A percentile compares a stretch with the other conserved stretches of the same genome.
These are phyloP conservation scores for Clarireedia sp. DNA, from an alignment of 2,329 filamentous ascomycete species.

Conservation along the genomic window DNA sequence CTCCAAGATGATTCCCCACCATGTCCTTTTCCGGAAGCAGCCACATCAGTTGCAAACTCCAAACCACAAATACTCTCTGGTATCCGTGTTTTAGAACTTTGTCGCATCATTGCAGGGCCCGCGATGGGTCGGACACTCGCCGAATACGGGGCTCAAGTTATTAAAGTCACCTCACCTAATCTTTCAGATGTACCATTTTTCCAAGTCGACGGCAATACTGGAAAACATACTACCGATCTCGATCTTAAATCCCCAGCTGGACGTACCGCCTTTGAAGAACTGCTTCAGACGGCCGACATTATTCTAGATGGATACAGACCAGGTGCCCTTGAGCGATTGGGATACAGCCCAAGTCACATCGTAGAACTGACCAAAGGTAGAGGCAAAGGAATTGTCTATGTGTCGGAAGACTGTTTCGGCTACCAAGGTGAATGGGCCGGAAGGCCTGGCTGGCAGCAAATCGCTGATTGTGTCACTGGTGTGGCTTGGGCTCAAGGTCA, in stretches of 20 bases:
- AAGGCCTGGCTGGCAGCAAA: conserved; percentile 64
- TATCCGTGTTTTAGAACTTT: conserved; percentile 66
- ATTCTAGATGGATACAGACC: conserved; percentile 64
- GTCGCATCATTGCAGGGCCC: conserved; percentile 69
- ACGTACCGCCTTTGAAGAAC: conserved; percentile 45
- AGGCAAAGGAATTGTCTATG: conserved; percentile 57
- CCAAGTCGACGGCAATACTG: conserved; percentile 64
- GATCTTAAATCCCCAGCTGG: conserved; percentile 51
- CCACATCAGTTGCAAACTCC: conserved; percentile 18
- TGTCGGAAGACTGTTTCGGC: conserved; percentile 66
- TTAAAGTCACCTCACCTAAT: conserved; percentile 61
- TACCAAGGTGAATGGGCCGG: conserved; percentile 54
- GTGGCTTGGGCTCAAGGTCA: conserved; percentile 40
- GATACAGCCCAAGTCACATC: conserved; percentile 52
- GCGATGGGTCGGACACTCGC: conserved; percentile 62
- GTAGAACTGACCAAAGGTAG: conserved; percentile 44
- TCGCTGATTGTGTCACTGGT: conserved; percentile 44
- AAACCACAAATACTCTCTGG: conserved; percentile 39
- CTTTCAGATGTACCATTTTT: conserved; percentile 67
- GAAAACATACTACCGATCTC: conserved; percentile 58
- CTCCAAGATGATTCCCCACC: conserved; percentile 37
- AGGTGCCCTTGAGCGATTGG: conserved; percentile 53
- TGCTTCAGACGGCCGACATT: conserved; percentile 56
- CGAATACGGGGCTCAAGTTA: conserved; percentile 67
- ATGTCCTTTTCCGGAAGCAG: conserved; percentile 32